Percentiles rank a stretch among this genome's conserved stretches.
Evolutionary conservation across 257 asterid species (phyloP).

Genomic region (Gardenia jasminoides): DNA sequence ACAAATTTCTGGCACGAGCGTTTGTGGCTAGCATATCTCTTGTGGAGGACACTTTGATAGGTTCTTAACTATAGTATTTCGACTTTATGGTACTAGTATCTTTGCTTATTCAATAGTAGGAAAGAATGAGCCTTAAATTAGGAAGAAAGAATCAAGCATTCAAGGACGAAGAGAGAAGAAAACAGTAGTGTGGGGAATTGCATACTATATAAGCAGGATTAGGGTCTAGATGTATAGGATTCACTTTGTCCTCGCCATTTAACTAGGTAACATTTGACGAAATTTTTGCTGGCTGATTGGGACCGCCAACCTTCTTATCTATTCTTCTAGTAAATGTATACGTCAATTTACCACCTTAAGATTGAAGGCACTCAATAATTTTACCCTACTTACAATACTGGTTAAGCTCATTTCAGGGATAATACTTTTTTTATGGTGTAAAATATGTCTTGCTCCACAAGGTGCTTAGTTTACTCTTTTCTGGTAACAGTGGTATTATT

Average conservation of each 20-base stretch:
- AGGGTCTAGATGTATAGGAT: background rate
- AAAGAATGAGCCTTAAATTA: background rate
- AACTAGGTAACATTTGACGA: constrained; percentile 4
- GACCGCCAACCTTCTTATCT: constrained; percentile 35
- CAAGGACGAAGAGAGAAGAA: too few species aligned
- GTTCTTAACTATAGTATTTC: constrained; percentile 9
- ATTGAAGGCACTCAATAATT: constrained; percentile 26
- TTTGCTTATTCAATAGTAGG: background rate
- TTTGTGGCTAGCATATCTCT: constrained; percentile 24
- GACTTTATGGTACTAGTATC: constrained; percentile 15
- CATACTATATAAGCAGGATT: background rate
- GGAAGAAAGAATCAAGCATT: background rate
- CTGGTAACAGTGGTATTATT: background rate
- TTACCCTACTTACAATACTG: constrained; percentile 25
- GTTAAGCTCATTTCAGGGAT: constrained; percentile 20
- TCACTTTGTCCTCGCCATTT: constrained; percentile 15
- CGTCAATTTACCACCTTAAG: constrained; percentile 26
- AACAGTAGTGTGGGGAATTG: background rate
- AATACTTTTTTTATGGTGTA: constrained; percentile 1
- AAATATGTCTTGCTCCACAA: constrained; percentile 20
- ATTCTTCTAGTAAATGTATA: constrained; percentile 11
- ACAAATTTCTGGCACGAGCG: constrained; percentile 28
- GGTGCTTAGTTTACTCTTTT: background rate
- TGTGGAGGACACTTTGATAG: constrained; percentile 15
- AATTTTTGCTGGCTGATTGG: constrained; percentile 22